A percentile compares a stretch with the other conserved stretches of the same genome.
phyloP scores from a whole-genome alignment of 768 basidiomycete species.

The Mrakia hoshinonis region DNA sequence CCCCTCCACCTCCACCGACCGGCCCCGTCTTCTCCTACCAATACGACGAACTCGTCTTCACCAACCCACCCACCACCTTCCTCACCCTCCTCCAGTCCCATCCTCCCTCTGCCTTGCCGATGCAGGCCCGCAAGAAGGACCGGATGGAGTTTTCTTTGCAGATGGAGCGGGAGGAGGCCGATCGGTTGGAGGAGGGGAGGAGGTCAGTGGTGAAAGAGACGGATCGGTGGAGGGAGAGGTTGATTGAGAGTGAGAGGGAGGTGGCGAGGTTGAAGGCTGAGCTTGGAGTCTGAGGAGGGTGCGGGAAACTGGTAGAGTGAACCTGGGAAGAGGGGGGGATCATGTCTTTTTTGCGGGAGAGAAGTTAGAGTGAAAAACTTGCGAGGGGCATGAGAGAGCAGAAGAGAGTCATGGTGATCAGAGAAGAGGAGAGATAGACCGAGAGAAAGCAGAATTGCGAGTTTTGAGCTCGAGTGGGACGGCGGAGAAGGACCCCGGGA shows the following conservation, averaged over 20 bases:
- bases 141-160: constrained; percentile 68
- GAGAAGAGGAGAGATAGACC: no score
- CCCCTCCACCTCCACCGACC: constrained; percentile 29
- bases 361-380: no score
- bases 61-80: constrained; percentile 82
- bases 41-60: constrained; percentile 95
- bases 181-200: constrained; percentile 66
- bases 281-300: constrained; percentile 34
- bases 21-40: constrained; percentile 89
- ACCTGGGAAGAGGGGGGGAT: no score
- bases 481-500: no score
- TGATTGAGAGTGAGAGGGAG: constrained; percentile 78
- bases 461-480: no score
- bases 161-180: constrained; percentile 82
- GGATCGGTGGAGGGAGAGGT: constrained; percentile 53
- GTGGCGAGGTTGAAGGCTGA: constrained; percentile 58
- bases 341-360: no score
- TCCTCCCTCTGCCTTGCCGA: constrained; percentile 70
- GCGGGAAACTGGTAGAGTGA: no score
- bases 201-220: constrained; percentile 65
- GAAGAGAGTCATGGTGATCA: no score
- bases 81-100: constrained; percentile 69
- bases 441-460: no score
- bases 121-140: constrained; percentile 41
- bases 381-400: no score